Evolutionary conservation across 208 protist species (phyloP).

Genomic region (Trypanosoma vivax): DNA sequence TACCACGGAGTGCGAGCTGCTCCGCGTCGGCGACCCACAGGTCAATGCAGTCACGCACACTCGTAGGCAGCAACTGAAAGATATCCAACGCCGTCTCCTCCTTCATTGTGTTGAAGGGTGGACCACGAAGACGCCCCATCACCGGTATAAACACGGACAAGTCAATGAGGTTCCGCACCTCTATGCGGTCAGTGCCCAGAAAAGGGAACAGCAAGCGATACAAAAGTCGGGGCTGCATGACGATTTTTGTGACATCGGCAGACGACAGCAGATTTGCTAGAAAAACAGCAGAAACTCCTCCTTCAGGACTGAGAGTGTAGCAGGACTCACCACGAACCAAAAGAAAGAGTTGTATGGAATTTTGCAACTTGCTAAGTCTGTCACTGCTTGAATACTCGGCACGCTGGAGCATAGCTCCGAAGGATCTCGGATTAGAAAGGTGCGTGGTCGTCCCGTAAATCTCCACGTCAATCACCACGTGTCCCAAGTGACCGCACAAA

Average conservation of each 20-base stretch:
- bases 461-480: slow-evolving; percentile 58
- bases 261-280: slow-evolving; percentile 45
- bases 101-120: background rate
- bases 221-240: slow-evolving; percentile 39
- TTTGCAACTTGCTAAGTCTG: slow-evolving; percentile 18
- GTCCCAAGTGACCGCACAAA: slow-evolving; percentile 42
- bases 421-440: slow-evolving; percentile 32
- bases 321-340: slow-evolving; percentile 27
- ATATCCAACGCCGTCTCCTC: slow-evolving; percentile 1
- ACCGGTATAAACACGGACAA: slow-evolving; percentile 31
- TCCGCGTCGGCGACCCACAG: slow-evolving; percentile 1
- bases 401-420: slow-evolving; percentile 24
- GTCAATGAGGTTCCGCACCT: slow-evolving; percentile 56
- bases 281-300: slow-evolving; percentile 38
- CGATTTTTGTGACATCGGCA: slow-evolving; percentile 35
- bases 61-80: slow-evolving; percentile 1
- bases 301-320: slow-evolving; percentile 38
- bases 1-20: slow-evolving; percentile 2
- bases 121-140: slow-evolving; percentile 12
- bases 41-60: slow-evolving; percentile 2
- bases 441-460: slow-evolving; percentile 31
- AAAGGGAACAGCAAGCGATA: slow-evolving; percentile 65
- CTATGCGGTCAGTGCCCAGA: slow-evolving; percentile 68
- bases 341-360: slow-evolving; percentile 34
- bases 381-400: slow-evolving; percentile 27